Evolutionary conservation across 164 flowering plant species (phyloP), one percentile per base, ranked within the genome.

Genomic region (Litsea cubeba): DNA sequence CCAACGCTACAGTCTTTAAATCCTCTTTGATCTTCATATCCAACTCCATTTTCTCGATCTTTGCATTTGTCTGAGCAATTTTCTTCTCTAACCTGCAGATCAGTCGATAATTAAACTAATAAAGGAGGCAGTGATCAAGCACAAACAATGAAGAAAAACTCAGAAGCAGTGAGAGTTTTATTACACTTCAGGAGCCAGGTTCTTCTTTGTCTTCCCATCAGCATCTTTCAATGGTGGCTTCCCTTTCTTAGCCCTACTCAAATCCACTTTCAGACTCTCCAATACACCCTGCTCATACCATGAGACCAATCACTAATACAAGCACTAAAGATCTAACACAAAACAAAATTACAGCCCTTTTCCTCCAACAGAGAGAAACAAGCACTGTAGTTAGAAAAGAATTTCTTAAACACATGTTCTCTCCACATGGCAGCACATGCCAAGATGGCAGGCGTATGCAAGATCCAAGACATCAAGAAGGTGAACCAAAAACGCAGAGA

Each of bases 1-100:
- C 98, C 73, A 96, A 77, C 0, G 99, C 99, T 23, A 96, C 94
- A 15, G 89, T 93, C 82, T 96, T 96, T 71, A 92, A 75, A 79
- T 94, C 97, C 81, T 96, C 99, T 79, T 94, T 96, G 32, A 87
- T 86, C 71, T 80, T 68, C 86, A 81, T 96, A 71, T 90, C 90
- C 40, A 87, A 73, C 70, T 92, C 93, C 84, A 89, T 84, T 78
- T 91, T 96, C 72, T 94, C 96, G 22, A 96, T 89, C 84, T 88
- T 96, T 3, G 71, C 86, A 67, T 78, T 85, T 25, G 89, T 85
- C 82, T 90, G 91, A 32, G 83, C 77, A 23, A 96, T 90, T 85
- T 96, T 96, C 82, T 78, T 92, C 83, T 87, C 85, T 63, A 90
- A 58, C 73, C 99, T 96, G 96, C 69, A 79, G 2, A 69, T 60